A percentile compares a stretch with the other conserved stretches of the same genome.
Evolutionary conservation across 73 alveolate species (phyloP).

Genomic region (Paramecium caudatum): DNA sequence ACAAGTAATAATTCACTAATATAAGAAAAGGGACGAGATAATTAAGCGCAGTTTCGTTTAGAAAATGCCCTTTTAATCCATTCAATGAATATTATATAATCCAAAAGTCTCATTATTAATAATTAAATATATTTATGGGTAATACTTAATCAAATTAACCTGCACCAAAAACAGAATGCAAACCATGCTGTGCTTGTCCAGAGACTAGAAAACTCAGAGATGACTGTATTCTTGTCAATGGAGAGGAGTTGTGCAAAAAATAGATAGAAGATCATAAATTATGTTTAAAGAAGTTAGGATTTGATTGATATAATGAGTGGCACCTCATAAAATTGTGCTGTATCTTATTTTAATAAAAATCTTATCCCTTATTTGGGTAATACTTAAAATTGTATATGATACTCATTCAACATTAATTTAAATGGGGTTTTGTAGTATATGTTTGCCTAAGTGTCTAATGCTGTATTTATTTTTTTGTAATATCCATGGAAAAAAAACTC

Average conservation of each 20-base stretch:
- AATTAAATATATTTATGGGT: conserved; percentile 51
- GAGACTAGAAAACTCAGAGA: conserved; percentile 81
- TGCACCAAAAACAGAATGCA: conserved; percentile 55
- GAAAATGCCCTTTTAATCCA: conserved; percentile 53
- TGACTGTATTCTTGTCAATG: conserved; percentile 77
- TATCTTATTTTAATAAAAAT: too few relatives aligned
- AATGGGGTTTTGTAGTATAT: too few relatives aligned
- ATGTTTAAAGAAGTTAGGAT: conserved; percentile 79
- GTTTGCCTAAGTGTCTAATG: too few relatives aligned
- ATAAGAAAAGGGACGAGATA: conserved; percentile 61
- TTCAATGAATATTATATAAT: not conserved
- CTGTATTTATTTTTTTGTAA: too few relatives aligned
- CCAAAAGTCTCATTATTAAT: conserved; percentile 5
- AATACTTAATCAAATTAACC: not conserved
- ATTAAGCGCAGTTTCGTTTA: conserved; percentile 10
- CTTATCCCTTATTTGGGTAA: too few relatives aligned
- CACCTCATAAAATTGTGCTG: not conserved
- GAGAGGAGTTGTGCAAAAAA: conserved; percentile 76
- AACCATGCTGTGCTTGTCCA: conserved; percentile 84
- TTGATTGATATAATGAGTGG: not conserved
- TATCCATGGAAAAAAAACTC: too few relatives aligned
- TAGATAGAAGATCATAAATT: conserved; percentile 77
- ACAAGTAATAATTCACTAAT: conserved; percentile 61
- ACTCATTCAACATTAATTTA: too few relatives aligned
- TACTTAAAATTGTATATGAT: too few relatives aligned